Percentiles rank a stretch among this genome's conserved stretches.
phyloP scores from a whole-genome alignment of 129 eudicot genomes.

The Heracleum sosnowskyi region DNA sequence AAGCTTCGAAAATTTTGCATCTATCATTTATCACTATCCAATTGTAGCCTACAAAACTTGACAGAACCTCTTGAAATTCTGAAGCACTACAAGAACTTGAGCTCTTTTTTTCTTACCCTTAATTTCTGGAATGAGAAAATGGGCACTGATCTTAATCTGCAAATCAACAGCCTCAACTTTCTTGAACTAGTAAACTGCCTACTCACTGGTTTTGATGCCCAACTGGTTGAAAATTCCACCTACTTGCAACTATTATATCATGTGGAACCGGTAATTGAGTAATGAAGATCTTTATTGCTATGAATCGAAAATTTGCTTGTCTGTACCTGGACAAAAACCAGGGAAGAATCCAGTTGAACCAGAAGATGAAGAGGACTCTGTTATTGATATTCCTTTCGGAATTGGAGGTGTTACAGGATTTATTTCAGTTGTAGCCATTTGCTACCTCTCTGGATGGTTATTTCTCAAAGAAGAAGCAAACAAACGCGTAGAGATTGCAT shows the following conservation, averaged over 20 bases:
- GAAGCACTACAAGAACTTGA: constrained; percentile 5
- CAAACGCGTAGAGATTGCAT: background rate
- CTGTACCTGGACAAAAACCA: too few relatives aligned
- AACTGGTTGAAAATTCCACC: background rate
- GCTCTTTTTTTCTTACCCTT: background rate
- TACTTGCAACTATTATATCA: constrained; percentile 1
- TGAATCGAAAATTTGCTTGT: too few relatives aligned
- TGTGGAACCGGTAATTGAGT: background rate
- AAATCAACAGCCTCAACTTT: background rate
- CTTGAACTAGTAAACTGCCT: background rate
- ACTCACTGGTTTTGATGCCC: background rate
- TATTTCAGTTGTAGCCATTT: background rate
- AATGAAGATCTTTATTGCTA: background rate
- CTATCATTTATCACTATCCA: constrained; percentile 3
- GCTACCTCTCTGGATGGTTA: constrained; percentile 7
- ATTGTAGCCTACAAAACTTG: constrained; percentile 5
- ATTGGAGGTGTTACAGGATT: background rate
- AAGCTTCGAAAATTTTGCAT: background rate
- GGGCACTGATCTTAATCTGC: background rate
- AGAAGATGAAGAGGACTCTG: background rate
- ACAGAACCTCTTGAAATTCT: background rate
- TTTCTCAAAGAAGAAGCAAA: background rate
- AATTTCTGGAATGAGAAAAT: background rate
- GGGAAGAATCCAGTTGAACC: background rate
- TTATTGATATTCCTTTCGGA: constrained; percentile 1